Evolutionary conservation across 768 basidiomycete species (phyloP).

Genomic region (Amanita molliuscula): DNA sequence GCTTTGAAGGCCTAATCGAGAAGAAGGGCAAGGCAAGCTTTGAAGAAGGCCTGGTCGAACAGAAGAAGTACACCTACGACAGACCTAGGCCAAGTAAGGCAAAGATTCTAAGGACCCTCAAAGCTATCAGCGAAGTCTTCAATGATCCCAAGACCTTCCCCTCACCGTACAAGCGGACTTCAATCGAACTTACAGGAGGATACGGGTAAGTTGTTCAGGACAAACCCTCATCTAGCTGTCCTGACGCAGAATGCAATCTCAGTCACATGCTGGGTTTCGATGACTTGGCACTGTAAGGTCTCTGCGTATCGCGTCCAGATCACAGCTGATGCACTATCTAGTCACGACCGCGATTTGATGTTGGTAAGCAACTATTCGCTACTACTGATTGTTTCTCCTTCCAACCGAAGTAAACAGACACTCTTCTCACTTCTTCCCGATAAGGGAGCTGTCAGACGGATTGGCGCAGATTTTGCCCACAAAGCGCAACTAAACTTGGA

Average conservation of each 20-base stretch:
- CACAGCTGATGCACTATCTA: background rate
- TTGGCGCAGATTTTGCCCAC: constrained; percentile 11
- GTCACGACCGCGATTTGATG: constrained; percentile 14
- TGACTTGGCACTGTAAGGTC: constrained; percentile 10
- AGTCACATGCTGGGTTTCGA: constrained; percentile 14
- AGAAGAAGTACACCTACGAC: constrained; percentile 6
- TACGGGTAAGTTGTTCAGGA: constrained; percentile 11
- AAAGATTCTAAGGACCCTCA: constrained; percentile 8
- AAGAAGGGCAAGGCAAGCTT: background rate
- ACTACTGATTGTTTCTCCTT: background rate
- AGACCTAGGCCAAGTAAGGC: background rate
- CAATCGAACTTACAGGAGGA: constrained; percentile 11
- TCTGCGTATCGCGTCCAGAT: background rate
- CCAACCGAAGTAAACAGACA: constrained; percentile 6
- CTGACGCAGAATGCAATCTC: background rate
- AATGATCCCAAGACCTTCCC: constrained; percentile 10
- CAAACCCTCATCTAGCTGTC: background rate
- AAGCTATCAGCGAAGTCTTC: constrained; percentile 13
- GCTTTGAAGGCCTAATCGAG: background rate
- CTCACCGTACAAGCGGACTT: constrained; percentile 10
- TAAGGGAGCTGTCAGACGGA: constrained; percentile 8
- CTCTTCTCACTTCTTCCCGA: constrained; percentile 14
- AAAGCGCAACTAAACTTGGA: constrained; percentile 9
- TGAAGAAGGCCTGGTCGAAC: background rate
- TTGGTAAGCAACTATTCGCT: constrained; percentile 9